A percentile compares a stretch with the other conserved stretches of the same genome.
phyloP scores from a whole-genome alignment of 768 basidiomycete genomes.

The Amanita polypyramis region DNA sequence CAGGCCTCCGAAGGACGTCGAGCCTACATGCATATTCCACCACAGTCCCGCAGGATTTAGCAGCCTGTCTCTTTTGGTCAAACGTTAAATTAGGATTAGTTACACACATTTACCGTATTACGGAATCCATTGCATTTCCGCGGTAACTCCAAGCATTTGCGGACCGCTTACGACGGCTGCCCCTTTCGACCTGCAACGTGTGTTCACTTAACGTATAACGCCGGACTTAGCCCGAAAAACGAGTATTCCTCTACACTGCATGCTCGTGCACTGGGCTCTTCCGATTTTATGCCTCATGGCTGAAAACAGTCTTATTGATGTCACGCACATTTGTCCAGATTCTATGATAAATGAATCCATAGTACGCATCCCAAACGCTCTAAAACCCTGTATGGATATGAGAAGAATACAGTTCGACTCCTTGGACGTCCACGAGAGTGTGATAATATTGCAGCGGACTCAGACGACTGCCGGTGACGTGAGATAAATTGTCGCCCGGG shows the following conservation, averaged over 20 bases:
- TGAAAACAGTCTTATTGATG: slow-evolving; percentile 1
- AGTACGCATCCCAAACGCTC: not conserved
- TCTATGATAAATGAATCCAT: too few relatives aligned
- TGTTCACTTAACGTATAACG: not conserved
- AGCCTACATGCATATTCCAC: not conserved
- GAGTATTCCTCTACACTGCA: not conserved
- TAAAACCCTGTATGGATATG: not conserved
- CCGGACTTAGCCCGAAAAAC: not conserved
- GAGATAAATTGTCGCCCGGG: not conserved
- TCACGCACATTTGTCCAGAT: not conserved
- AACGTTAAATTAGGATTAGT: not conserved
- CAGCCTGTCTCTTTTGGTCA: not conserved
- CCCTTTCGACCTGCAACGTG: slow-evolving; percentile 1
- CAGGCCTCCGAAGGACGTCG: too few relatives aligned
- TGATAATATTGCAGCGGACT: not conserved
- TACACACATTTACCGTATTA: not conserved
- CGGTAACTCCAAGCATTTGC: slow-evolving; percentile 1
- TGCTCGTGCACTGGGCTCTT: not conserved
- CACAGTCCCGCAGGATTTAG: not conserved
- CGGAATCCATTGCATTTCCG: slow-evolving; percentile 4
- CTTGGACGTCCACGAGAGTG: not conserved
- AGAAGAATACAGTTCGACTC: not conserved
- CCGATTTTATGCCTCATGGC: not conserved
- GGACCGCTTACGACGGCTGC: not conserved
- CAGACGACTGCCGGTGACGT: not conserved